Base-by-base conservation (phyloP, 2,329 filamentous ascomycete species). In the Nemania sp. region DNA sequence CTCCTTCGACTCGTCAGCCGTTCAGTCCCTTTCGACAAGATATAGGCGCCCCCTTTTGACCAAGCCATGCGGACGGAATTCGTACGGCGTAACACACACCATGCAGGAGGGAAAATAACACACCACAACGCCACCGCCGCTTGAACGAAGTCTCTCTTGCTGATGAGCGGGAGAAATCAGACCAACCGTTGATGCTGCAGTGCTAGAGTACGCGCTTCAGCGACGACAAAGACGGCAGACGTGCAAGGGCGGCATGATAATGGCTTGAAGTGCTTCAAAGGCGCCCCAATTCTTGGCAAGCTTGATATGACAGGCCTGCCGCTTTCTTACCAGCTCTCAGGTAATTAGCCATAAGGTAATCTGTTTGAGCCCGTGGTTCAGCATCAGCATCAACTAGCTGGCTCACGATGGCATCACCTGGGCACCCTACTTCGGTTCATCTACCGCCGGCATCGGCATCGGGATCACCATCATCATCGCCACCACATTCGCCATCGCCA, bases 391-490 rank as follows among this genome's bases (percentile, higher is more conserved):
- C 25, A 29, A 29, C 7, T 29, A 32, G 45, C 45, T 15, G n/a
- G 17, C 54, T 54, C 52, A 53, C 56, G 21, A 66, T 66, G 64
- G 62, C 62, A 48, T 60, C 55, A 9, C 52, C 53, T 15, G 49
- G 34, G 17, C 18, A 18, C 5, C 34, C 47, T 2, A 34, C 51
- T 15, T 13, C 40, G 13, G 42, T 53, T 32, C 32, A 42, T 46
- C 25, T 18, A 17, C 18, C 45, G 13, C 13, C 34, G 34, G 7
- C 34, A 13, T 29, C 50, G 21, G 6, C 35, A 15, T 43, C 50
- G n/a, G 5, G 32, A 34, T 61, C 43, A 15, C 35, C 18, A 13
- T 48, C 21, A 5, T n/a, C 32, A 50, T 53, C 50, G 17, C 34
- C 39, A 29, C 43, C 59, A 25, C 29, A 15, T 2, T 40, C 52